Evolutionary conservation across 2,329 filamentous ascomycete genomes (phyloP), one percentile per base, ranked within the genome.

Genomic region (Ramularia collo-cygni): DNA sequence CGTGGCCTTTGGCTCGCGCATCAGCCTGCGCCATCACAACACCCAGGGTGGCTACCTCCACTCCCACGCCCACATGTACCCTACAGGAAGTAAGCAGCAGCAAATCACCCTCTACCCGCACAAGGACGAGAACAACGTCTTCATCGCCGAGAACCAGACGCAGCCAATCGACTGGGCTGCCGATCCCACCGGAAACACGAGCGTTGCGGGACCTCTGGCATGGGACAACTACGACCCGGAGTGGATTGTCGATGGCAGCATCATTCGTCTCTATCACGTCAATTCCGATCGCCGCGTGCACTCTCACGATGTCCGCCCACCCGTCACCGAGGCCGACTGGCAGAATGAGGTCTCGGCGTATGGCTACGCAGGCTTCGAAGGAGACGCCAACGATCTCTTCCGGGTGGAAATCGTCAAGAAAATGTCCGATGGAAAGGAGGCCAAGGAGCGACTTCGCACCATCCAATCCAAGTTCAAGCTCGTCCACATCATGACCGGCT

Each of bases 71-170:
- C 83, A 95, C 61, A 98, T 98, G 92, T 98, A 96, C 62, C 92
- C 92, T 3, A 86, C 81, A 7, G 92, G 92, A 52, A 95, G 88
- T 74, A 93, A 95, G 72, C 93, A 98, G 68, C 92, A 98, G 64
- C 92, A 98, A 64, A 87, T 98, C 55, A 98, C 92, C 1, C 78
- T 98, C 3, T 98, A 98, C 58, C 92, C 92, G 6, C 92, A 98
- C 75, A 96, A 96, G 74, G 92, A 98, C 57, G 87, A 95, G 61
- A 98, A 98, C 75, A 98, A 98, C 62, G 56, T 94, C 41, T 98
- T 86, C 79, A 67, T 95, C 26, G 62, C 96, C 42, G 92, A 98
- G 71, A 98, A 98, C 64, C 85, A 93, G 68, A 98, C 92, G 7
- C 87, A 95, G 59, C 92, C 92, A 8, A 69, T 77, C 39, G 77